Evolutionary conservation across 2,329 filamentous ascomycete species (phyloP).

Genomic region (Seiridium unicorne): DNA sequence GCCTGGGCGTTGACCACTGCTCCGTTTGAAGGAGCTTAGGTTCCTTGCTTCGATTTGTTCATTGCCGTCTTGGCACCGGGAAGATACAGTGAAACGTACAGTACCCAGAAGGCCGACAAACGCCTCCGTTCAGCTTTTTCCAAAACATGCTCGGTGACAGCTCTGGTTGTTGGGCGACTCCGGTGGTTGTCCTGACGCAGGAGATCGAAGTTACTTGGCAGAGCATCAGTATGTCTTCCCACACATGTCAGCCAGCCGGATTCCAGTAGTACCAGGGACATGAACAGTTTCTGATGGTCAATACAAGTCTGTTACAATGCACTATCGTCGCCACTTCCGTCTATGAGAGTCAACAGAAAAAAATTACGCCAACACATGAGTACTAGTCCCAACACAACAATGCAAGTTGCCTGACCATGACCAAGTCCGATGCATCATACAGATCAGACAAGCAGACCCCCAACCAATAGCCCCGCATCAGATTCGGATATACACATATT

Average conservation of each 20-base stretch:
- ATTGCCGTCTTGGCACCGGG: no score
- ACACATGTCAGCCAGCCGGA: neutral
- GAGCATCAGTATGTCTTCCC: neutral
- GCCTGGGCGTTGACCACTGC: no score
- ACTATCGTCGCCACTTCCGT: slow-evolving; percentile 5
- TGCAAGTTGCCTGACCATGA: neutral
- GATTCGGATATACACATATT: slow-evolving; percentile 9
- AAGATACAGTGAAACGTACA: no score
- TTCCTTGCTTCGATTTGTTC: no score
- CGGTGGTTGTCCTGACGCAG: no score
- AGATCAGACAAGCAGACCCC: neutral
- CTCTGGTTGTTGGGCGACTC: no score
- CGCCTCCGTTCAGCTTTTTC: no score
- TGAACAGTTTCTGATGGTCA: neutral
- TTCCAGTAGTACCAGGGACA: neutral
- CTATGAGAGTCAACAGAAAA: slow-evolving; percentile 9
- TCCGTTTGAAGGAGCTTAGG: no score
- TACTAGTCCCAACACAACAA: neutral
- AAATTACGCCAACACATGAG: neutral
- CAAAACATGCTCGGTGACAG: no score
- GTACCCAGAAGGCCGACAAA: no score
- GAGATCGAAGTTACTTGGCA: no score
- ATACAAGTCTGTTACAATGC: slow-evolving; percentile 8
- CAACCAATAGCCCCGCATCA: neutral
- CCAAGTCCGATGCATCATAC: neutral